These are phyloP conservation scores for Viola pubescens DNA, from an alignment of 441 rosid genomes.

Conservation along the genomic window DNA sequence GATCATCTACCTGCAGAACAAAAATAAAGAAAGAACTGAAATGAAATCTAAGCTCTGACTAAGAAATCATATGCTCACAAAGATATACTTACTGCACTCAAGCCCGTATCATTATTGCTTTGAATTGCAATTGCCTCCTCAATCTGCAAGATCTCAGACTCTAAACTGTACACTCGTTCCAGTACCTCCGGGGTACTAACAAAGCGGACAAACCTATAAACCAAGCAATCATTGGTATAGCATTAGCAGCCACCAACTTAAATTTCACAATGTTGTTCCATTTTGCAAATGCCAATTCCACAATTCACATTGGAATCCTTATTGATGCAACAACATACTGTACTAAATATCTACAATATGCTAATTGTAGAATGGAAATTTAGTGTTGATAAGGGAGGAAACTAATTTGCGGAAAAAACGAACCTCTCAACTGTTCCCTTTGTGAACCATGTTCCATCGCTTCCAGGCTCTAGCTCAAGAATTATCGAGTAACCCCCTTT, in stretches of 20 bases:
- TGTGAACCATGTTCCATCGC: conserved; percentile 71
- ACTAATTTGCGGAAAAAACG: conserved; percentile 1
- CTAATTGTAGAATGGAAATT: neutral
- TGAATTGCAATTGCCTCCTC: conserved; percentile 83
- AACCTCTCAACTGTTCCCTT: conserved; percentile 82
- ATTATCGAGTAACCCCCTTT: conserved; percentile 90
- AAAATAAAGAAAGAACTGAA: conserved; percentile 14
- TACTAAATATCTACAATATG: too few relatives aligned
- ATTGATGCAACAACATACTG: too few relatives aligned
- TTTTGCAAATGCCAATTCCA: too few relatives aligned
- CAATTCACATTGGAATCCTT: too few relatives aligned
- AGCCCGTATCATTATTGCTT: conserved; percentile 50
- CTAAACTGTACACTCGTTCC: conserved; percentile 72
- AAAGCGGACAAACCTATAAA: conserved; percentile 91
- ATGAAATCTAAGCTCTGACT: conserved; percentile 10
- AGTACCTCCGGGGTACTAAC: conserved; percentile 90
- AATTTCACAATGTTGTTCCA: too few relatives aligned
- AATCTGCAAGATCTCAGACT: conserved; percentile 91
- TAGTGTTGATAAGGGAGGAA: neutral
- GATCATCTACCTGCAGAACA: conserved; percentile 44
- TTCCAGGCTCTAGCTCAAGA: conserved; percentile 56
- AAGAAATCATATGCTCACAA: conserved; percentile 11
- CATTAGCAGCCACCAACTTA: too few relatives aligned
- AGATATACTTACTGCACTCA: conserved; percentile 41
- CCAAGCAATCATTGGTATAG: neutral